These are phyloP conservation scores for Phytophthora vignae DNA, from an alignment of 352 stramenopile species.

Conservation along the genomic window DNA sequence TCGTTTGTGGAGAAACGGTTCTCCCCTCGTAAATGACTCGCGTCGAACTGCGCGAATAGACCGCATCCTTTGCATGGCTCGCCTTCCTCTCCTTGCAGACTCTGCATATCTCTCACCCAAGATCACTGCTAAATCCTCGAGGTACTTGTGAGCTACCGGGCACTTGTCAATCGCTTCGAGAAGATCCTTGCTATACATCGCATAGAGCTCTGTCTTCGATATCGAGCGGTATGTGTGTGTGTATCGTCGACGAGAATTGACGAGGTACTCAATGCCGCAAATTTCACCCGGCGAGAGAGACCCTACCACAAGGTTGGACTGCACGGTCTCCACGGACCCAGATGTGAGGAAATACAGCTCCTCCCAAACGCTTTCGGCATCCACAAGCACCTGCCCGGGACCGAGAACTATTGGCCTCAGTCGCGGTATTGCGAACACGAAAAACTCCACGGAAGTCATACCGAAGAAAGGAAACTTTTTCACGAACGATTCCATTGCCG, in stretches of 20 bases:
- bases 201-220: slow-evolving; percentile 73
- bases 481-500: slow-evolving; percentile 81
- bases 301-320: slow-evolving; percentile 64
- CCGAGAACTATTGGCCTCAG: slow-evolving; percentile 72
- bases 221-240: slow-evolving; percentile 71
- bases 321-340: slow-evolving; percentile 67
- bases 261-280: slow-evolving; percentile 82
- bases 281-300: slow-evolving; percentile 72
- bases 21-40: slow-evolving; percentile 30
- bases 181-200: slow-evolving; percentile 71
- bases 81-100: slow-evolving; percentile 52
- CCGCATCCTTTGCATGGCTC: slow-evolving; percentile 53
- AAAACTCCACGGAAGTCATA: slow-evolving; percentile 79
- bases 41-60: slow-evolving; percentile 28
- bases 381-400: slow-evolving; percentile 65
- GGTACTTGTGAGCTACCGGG: slow-evolving; percentile 68
- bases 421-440: slow-evolving; percentile 68
- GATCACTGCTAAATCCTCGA: slow-evolving; percentile 70
- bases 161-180: slow-evolving; percentile 68
- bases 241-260: slow-evolving; percentile 59
- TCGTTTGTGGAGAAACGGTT: slow-evolving; percentile 72
- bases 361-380: slow-evolving; percentile 84
- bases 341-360: slow-evolving; percentile 79
- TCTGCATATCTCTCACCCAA: slow-evolving; percentile 67
- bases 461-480: slow-evolving; percentile 83